These are phyloP conservation scores for Anaeramoeba flamelloides DNA, from an alignment of 78 protist species.

Conservation along the genomic window DNA sequence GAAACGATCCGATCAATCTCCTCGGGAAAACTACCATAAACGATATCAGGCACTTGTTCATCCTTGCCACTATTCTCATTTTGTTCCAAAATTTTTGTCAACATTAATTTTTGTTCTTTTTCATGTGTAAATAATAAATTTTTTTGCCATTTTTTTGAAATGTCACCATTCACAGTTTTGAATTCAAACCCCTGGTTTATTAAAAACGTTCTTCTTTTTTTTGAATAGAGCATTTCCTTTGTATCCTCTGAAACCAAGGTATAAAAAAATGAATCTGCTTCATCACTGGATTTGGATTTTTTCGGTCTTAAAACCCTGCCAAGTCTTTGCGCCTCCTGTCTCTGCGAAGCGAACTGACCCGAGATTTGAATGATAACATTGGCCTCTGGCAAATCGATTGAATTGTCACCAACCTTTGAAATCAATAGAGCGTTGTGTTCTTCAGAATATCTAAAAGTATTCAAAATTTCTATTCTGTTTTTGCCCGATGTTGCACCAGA, in stretches of 20 bases:
- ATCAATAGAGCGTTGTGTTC: constrained; percentile 49
- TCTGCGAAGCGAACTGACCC: constrained; percentile 65
- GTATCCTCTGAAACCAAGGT: constrained; percentile 75
- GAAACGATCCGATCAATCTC: no score
- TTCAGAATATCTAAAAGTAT: not conserved
- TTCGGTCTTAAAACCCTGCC: constrained; percentile 24
- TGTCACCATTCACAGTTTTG: not conserved
- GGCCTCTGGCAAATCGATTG: constrained; percentile 92
- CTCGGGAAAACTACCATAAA: no score
- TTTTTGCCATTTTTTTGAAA: not conserved
- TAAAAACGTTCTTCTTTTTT: constrained; percentile 83
- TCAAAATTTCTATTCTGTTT: constrained; percentile 38
- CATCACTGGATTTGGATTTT: not conserved
- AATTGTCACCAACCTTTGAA: constrained; percentile 79
- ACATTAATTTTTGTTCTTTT: no score
- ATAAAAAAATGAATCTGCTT: constrained; percentile 88
- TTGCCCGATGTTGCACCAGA: constrained; percentile 43
- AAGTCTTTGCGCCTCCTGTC: constrained; percentile 97
- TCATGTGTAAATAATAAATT: no score
- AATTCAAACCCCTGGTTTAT: constrained; percentile 41
- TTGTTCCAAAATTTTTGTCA: no score
- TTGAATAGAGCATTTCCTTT: constrained; percentile 67
- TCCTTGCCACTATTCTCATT: no score
- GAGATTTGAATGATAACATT: constrained; percentile 85
- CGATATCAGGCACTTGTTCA: no score